Evolutionary conservation across 1,284 basidiomycete species (phyloP).

Genomic region (Cryptococcus sp.): DNA sequence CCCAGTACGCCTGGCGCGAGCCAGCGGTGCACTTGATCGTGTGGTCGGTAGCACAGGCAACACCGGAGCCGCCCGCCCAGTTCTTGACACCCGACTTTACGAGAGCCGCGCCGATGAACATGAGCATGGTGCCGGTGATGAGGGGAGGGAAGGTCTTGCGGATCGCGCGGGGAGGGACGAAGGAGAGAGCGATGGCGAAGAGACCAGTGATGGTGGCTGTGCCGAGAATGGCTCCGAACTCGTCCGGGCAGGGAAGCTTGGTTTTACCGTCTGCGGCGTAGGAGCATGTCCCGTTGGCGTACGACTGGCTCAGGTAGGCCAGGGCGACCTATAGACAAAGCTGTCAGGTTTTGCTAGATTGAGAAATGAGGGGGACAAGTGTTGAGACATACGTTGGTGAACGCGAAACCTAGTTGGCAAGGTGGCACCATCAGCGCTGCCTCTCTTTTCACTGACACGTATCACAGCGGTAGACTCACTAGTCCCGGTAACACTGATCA

Average conservation of each 20-base stretch:
- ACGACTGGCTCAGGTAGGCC: slow-evolving; percentile 1
- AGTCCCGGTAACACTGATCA: slow-evolving; percentile 30
- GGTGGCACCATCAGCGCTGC: neutral
- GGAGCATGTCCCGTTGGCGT: slow-evolving; percentile 31
- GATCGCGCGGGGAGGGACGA: slow-evolving; percentile 32
- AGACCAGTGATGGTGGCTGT: slow-evolving; percentile 28
- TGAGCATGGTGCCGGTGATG: slow-evolving; percentile 34
- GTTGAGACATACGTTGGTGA: slow-evolving; percentile 30
- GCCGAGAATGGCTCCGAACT: slow-evolving; percentile 35
- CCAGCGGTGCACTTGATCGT: slow-evolving; percentile 24
- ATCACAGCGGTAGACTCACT: neutral
- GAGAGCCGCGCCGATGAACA: slow-evolving; percentile 34
- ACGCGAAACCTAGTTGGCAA: slow-evolving; percentile 26
- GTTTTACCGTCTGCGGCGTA: slow-evolving; percentile 21
- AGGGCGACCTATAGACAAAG: neutral
- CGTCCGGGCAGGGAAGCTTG: slow-evolving; percentile 32
- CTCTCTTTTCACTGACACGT: no score
- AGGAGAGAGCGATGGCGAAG: slow-evolving; percentile 30
- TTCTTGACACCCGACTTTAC: slow-evolving; percentile 32
- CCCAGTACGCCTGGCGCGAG: slow-evolving; percentile 24
- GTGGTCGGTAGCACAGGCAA: slow-evolving; percentile 25
- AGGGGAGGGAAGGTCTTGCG: slow-evolving; percentile 36
- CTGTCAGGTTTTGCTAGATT: no score
- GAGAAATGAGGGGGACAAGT: neutral
- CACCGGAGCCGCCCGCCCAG: slow-evolving; percentile 34